Conservation (phyloP, 2,329 filamentous ascomycete species). For the Stachybotrys echinatus region DNA sequence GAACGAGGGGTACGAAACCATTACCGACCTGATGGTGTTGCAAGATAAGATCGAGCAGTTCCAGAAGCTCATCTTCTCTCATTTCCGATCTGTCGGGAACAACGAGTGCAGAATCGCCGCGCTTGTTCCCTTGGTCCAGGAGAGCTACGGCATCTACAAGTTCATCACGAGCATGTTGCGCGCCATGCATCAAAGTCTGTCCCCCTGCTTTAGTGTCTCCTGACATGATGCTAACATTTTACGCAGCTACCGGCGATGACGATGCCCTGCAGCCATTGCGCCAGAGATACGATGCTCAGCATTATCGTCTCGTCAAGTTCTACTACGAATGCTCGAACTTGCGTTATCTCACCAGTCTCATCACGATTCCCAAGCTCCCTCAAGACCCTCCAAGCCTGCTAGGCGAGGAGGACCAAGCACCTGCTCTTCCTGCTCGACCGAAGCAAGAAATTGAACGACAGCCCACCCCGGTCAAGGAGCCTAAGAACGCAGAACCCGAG, state of each 20-base stretch:
- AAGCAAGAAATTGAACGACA: conserved; percentile 67
- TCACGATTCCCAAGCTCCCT: conserved; percentile 91
- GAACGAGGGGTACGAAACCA: conserved; percentile 96
- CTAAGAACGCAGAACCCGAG: conserved; percentile 75
- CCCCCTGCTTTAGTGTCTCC: not conserved
- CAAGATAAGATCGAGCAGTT: conserved; percentile 99
- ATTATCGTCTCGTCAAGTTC: conserved; percentile 94
- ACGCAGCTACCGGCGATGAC: conserved; percentile 77
- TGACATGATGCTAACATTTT: conserved; percentile 10
- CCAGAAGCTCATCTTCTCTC: conserved; percentile 96
- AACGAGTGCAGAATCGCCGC: conserved; percentile 97
- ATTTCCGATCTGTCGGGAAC: conserved; percentile 85
- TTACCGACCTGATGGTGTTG: conserved; percentile 90
- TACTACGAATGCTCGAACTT: conserved; percentile 99
- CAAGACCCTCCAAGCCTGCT: conserved; percentile 90
- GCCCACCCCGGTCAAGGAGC: conserved; percentile 63
- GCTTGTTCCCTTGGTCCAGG: conserved; percentile 86
- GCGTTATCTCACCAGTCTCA: conserved; percentile 90
- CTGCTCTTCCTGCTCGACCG: conserved; percentile 74
- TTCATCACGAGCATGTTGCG: conserved; percentile 99
- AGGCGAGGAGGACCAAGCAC: conserved; percentile 76
- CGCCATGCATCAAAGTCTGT: conserved; percentile 90
- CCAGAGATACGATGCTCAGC: conserved; percentile 87
- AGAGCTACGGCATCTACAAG: conserved; percentile 99
- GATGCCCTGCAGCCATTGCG: conserved; percentile 87